These are phyloP conservation scores for Epichloe sibirici DNA, from an alignment of 2,329 filamentous ascomycete genomes.

Conservation along the genomic window DNA sequence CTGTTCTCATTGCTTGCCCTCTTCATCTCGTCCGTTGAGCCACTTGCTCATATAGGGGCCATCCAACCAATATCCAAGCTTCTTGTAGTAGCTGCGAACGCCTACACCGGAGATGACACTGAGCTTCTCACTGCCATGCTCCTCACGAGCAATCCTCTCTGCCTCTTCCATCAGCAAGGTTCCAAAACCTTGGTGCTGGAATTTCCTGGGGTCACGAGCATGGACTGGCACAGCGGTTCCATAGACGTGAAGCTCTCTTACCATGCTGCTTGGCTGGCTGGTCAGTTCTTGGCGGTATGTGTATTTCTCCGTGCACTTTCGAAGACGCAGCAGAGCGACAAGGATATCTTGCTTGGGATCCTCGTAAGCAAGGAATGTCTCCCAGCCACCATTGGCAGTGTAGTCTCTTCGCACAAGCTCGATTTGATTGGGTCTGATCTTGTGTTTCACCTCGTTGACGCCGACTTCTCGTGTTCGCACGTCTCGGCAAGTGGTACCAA, in stretches of 20 bases:
- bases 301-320: conserved; percentile 84
- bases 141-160: conserved; percentile 84
- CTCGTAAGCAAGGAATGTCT: conserved; percentile 95
- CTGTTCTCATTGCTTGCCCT: conserved; percentile 1
- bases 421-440: conserved; percentile 91
- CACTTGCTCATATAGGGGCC: conserved; percentile 72
- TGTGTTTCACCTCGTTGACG: conserved; percentile 98
- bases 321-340: conserved; percentile 75
- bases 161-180: conserved; percentile 97
- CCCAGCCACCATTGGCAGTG: conserved; percentile 90
- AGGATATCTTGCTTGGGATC: conserved; percentile 98
- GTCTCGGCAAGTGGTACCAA: conserved; percentile 91
- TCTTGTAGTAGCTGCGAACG: conserved; percentile 87
- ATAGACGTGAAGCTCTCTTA: conserved; percentile 92
- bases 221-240: conserved; percentile 96
- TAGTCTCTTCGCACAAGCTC: conserved; percentile 93
- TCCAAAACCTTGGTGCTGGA: conserved; percentile 96
- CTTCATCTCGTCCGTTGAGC: conserved; percentile 34
- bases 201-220: conserved; percentile 87
- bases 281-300: conserved; percentile 83
- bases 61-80: conserved; percentile 86
- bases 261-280: conserved; percentile 78
- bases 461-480: conserved; percentile 94
- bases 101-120: conserved; percentile 97
- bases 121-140: conserved; percentile 89